phyloP scores from a whole-genome alignment of 768 basidiomycete genomes.

The Suillus luteus region DNA sequence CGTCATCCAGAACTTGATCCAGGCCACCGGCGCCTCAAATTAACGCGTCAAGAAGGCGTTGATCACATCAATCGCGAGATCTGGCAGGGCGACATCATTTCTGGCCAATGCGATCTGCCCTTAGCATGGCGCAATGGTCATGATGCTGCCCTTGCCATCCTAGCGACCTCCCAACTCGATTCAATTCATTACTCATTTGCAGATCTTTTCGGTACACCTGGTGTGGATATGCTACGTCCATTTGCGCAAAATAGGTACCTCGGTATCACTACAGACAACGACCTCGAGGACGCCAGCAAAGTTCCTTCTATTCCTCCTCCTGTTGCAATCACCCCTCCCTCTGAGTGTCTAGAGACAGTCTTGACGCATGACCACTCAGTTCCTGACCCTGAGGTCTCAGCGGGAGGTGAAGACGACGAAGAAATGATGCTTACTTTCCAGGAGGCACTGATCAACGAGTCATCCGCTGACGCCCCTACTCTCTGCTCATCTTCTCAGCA shows the following conservation, averaged over 20 bases:
- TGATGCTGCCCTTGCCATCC: background rate
- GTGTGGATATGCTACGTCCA: background rate
- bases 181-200: background rate
- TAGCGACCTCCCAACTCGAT: background rate
- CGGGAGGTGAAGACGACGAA: background rate
- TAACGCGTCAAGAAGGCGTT: conserved; percentile 19
- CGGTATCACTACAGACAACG: background rate
- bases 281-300: background rate
- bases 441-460: background rate
- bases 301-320: background rate
- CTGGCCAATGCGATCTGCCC: background rate
- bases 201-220: background rate
- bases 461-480: background rate
- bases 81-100: conserved; percentile 4
- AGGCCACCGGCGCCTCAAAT: conserved; percentile 24
- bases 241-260: background rate
- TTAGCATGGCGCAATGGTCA: background rate
- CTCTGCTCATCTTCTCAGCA: no score
- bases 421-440: background rate
- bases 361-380: background rate
- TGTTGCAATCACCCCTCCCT: background rate
- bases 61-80: conserved; percentile 17
- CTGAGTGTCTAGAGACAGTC: background rate
- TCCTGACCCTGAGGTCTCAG: background rate
- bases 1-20: conserved; percentile 25